A percentile compares a stretch with the other conserved stretches of the same genome.
phyloP scores from a whole-genome alignment of 169 alveolate species.

The Hepatocystis sp. region DNA sequence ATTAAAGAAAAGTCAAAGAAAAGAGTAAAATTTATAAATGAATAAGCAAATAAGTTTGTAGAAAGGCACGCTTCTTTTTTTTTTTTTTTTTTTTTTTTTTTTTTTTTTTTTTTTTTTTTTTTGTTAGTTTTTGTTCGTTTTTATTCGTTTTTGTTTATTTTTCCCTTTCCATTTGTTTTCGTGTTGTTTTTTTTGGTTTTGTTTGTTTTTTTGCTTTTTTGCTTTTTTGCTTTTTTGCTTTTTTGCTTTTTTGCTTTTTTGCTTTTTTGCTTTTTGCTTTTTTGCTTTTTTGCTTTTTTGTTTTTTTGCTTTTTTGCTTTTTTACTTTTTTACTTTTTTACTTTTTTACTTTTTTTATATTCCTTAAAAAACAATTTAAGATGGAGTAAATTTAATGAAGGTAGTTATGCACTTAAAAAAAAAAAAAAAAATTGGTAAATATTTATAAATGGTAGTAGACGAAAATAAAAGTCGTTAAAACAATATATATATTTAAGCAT shows the following conservation, averaged over 20 bases:
- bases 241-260: neutral
- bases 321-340: neutral
- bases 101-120: no score
- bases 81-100: no score
- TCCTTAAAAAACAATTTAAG: neutral
- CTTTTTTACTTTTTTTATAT: neutral
- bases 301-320: neutral
- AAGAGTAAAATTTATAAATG: no score
- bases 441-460: neutral
- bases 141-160: no score
- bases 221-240: neutral
- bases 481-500: no score
- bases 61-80: no score
- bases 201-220: no score
- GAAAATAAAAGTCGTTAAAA: neutral
- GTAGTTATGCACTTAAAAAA: conserved; percentile 20
- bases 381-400: conserved; percentile 5
- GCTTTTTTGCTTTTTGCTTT: neutral
- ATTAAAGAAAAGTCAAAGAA: no score
- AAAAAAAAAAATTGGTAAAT: neutral
- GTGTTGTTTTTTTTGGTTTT: no score
- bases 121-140: no score
- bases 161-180: no score
- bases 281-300: neutral
- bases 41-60: no score